Percentiles rank a stretch among this genome's conserved stretches.
These are phyloP conservation scores for Scheffersomyces amazonensis DNA, from an alignment of 805 yeast genomes.

Conservation along the genomic window DNA sequence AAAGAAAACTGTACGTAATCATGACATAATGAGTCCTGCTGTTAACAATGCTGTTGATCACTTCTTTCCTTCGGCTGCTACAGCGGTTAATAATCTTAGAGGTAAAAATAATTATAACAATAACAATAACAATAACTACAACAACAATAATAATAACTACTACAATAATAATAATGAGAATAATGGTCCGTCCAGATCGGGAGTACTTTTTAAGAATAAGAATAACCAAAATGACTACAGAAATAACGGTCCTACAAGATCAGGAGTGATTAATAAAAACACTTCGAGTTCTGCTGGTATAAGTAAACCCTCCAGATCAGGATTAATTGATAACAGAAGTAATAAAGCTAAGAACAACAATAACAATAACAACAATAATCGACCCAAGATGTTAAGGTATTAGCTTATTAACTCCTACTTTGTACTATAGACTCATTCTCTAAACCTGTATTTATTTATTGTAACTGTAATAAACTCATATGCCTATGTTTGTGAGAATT, in stretches of 20 bases:
- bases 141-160: conserved; percentile 1
- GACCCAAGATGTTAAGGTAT: conserved; percentile 10
- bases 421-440: no score
- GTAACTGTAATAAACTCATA: no score
- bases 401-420: no score
- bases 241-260: conserved; percentile 14
- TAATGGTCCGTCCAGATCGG: not conserved
- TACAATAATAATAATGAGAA: conserved; percentile 3
- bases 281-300: conserved; percentile 7
- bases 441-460: no score
- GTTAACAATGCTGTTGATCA: no score
- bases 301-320: conserved; percentile 19
- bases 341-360: conserved; percentile 8
- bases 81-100: no score
- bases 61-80: no score
- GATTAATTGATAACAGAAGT: conserved; percentile 11
- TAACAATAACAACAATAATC: conserved; percentile 9
- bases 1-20: no score
- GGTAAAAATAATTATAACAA: not conserved
- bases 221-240: conserved; percentile 5
- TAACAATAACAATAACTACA: conserved; percentile 1
- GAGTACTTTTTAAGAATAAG: not conserved
- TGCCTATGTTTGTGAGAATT: no score
- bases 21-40: no score
- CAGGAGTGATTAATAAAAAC: conserved; percentile 12